These are phyloP conservation scores for Pseudocercospora eumusae DNA, from an alignment of 2,329 filamentous ascomycete genomes.

Conservation along the genomic window DNA sequence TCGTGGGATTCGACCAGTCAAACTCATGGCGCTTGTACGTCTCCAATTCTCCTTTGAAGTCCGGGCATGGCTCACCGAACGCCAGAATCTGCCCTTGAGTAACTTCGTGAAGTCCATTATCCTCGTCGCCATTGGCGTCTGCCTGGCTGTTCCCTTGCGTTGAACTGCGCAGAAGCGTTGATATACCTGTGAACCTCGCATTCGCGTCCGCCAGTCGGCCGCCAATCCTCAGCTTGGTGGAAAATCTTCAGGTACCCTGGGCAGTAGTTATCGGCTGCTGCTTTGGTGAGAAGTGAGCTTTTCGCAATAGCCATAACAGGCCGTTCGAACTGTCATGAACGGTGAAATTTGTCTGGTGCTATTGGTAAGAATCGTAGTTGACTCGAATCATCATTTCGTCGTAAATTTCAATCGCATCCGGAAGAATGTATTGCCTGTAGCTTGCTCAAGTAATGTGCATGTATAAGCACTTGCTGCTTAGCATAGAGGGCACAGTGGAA, in stretches of 20 bases:
- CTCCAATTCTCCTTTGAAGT: constrained; percentile 19
- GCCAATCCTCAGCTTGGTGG: background rate
- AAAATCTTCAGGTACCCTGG: background rate
- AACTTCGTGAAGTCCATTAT: constrained; percentile 23
- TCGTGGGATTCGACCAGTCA: constrained; percentile 21
- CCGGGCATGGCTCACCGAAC: constrained; percentile 18
- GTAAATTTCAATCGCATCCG: too few species aligned
- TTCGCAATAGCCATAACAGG: background rate
- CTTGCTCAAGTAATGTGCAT: too few species aligned
- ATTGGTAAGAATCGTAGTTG: too few species aligned
- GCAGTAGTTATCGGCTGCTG: background rate
- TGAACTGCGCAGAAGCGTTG: background rate
- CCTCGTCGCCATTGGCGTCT: background rate
- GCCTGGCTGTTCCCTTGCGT: background rate
- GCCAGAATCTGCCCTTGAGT: constrained; percentile 21
- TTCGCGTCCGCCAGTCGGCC: background rate
- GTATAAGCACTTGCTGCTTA: too few species aligned
- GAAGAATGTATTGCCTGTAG: too few species aligned
- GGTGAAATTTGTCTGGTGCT: too few species aligned
- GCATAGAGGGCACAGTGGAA: too few species aligned
- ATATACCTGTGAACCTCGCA: background rate
- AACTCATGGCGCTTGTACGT: background rate
- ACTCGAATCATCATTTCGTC: too few species aligned
- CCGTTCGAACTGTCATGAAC: too few species aligned
- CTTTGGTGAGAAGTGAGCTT: background rate